Evolutionary conservation across 495 filamentous ascomycete species (phyloP).

Genomic region (Neurospora hispaniola): DNA sequence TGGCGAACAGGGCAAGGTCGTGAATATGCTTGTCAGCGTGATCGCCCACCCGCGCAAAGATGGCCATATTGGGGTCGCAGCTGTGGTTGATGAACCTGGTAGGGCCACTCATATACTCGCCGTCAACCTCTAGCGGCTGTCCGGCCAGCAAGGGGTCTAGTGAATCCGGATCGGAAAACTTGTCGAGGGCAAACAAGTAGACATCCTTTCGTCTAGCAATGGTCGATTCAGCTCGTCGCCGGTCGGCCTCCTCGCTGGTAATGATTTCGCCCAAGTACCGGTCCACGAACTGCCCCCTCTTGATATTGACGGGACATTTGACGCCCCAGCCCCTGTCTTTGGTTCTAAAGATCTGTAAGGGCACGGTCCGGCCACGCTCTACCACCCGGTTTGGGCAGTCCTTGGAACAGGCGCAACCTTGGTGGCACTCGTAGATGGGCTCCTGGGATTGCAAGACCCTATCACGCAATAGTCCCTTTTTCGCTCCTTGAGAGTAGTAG

Average conservation of each 20-base stretch:
- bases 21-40: slow-evolving; percentile 67
- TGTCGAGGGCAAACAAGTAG: slow-evolving; percentile 83
- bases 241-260: slow-evolving; percentile 54
- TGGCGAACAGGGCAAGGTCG: slow-evolving; percentile 79
- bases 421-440: slow-evolving; percentile 81
- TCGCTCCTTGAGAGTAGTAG: slow-evolving; percentile 32
- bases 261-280: slow-evolving; percentile 85
- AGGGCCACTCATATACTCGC: slow-evolving; percentile 44
- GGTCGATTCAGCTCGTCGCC: slow-evolving; percentile 45
- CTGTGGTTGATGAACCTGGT: slow-evolving; percentile 69
- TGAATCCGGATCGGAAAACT: slow-evolving; percentile 46
- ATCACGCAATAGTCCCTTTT: slow-evolving; percentile 31
- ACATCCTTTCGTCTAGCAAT: slow-evolving; percentile 42
- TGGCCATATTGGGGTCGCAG: slow-evolving; percentile 63
- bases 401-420: slow-evolving; percentile 52
- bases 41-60: slow-evolving; percentile 73
- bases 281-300: slow-evolving; percentile 77
- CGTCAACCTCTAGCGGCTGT: slow-evolving; percentile 42
- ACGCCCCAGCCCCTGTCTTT: slow-evolving; percentile 73
- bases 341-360: slow-evolving; percentile 77
- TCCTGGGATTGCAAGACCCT: slow-evolving; percentile 39
- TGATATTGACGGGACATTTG: slow-evolving; percentile 53
- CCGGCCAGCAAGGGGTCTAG: slow-evolving; percentile 30
- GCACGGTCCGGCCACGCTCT: slow-evolving; percentile 61
- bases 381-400: slow-evolving; percentile 74